Percentiles rank a stretch among this genome's conserved stretches.
Evolutionary conservation across 2,329 filamentous ascomycete genomes (phyloP).

Genomic region (Fusarium liriodendri): DNA sequence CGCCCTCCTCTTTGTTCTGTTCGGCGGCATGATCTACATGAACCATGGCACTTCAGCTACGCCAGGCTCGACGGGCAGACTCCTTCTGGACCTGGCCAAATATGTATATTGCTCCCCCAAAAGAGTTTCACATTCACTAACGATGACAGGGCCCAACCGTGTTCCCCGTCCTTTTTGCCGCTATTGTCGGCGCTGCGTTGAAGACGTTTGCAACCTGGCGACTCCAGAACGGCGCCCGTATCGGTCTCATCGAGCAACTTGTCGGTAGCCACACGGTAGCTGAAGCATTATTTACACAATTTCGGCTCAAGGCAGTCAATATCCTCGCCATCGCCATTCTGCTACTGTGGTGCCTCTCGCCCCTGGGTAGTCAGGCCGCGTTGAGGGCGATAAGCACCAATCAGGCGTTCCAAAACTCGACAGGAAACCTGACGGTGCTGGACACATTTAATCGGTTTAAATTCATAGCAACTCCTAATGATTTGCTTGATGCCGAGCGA

Average conservation of each 20-base stretch:
- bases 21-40: background rate
- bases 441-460: too few species aligned
- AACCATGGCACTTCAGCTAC: background rate
- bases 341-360: background rate
- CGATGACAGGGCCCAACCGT: background rate
- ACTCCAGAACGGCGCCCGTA: background rate
- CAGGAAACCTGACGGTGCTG: background rate
- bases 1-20: background rate
- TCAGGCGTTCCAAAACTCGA: background rate
- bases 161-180: background rate
- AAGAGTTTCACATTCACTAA: too few species aligned
- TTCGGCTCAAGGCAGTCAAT: background rate
- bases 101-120: too few species aligned
- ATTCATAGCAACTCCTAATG: too few species aligned
- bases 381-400: background rate
- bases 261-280: background rate
- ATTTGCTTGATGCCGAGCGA: too few species aligned
- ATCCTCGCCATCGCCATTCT: background rate
- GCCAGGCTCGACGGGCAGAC: background rate
- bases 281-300: background rate
- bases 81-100: background rate
- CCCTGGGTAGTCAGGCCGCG: background rate
- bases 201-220: background rate
- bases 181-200: background rate
- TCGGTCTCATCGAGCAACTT: background rate